Conservation (phyloP, 345 rosid species). For the Corchorus capsularis region DNA sequence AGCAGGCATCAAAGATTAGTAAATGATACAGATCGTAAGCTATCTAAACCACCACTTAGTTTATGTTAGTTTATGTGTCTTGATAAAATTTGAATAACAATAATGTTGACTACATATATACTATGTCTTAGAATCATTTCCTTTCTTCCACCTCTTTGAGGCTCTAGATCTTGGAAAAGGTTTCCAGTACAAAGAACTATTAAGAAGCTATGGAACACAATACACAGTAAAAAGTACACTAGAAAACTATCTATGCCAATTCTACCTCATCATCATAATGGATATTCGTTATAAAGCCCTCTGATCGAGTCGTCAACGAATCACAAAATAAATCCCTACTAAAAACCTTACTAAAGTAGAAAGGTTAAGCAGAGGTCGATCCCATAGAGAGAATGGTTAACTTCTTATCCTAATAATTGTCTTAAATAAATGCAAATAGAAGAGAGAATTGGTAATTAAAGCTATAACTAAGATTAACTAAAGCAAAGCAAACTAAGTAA, state of each 20-base stretch:
- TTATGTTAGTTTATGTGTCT: not conserved
- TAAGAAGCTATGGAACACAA: not conserved
- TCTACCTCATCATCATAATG: constrained; percentile 88
- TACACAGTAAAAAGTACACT: not conserved
- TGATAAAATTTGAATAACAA: not conserved
- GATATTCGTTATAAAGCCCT: constrained; percentile 78
- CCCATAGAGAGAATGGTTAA: too few species aligned
- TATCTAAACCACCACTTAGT: not conserved
- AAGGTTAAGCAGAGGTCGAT: too few species aligned
- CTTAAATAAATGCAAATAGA: too few species aligned
- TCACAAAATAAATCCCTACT: too few species aligned
- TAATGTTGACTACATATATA: not conserved
- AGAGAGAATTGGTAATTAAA: too few species aligned
- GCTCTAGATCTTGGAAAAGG: not conserved
- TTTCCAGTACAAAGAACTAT: not conserved
- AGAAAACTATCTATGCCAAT: not conserved
- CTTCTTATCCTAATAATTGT: too few species aligned
- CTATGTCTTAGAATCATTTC: not conserved
- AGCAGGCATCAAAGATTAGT: not conserved
- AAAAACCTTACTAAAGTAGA: too few species aligned
- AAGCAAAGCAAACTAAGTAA: too few species aligned
- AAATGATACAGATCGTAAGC: not conserved
- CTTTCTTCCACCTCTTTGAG: not conserved
- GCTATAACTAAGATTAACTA: too few species aligned
- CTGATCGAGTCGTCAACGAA: too few species aligned